Evolutionary conservation across 202 grass and related monocot genomes (phyloP).

Genomic region (Schoenoplectus tabernaemontani): DNA sequence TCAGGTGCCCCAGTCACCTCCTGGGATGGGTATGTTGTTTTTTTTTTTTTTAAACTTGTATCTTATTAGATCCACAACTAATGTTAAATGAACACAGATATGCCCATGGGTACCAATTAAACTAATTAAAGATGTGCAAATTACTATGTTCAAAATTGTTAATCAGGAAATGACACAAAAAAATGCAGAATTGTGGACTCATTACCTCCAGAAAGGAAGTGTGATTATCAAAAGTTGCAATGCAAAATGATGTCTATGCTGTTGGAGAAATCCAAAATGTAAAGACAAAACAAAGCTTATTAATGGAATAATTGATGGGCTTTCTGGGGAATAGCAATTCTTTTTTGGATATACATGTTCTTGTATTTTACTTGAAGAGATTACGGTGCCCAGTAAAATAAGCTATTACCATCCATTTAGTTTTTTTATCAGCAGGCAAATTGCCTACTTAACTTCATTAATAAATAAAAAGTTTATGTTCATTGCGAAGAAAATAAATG

Average conservation of each 20-base stretch:
- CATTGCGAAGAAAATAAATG: too few species aligned
- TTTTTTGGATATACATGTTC: not conserved
- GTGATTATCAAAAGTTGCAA: not conserved
- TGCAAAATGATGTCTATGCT: not conserved
- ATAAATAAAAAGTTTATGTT: too few species aligned
- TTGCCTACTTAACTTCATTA: too few species aligned
- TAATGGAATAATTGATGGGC: not conserved
- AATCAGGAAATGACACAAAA: not conserved
- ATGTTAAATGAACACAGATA: not conserved
- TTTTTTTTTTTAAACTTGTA: not conserved
- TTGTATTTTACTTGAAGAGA: not conserved
- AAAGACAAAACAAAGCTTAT: not conserved
- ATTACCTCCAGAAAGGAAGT: not conserved
- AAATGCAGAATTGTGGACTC: not conserved
- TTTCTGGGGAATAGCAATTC: not conserved
- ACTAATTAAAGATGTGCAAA: not conserved
- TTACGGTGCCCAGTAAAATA: not conserved
- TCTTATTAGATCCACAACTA: not conserved
- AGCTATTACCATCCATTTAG: not conserved
- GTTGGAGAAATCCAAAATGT: not conserved
- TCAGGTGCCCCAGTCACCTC: slow-evolving; percentile 87
- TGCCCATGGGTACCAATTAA: not conserved
- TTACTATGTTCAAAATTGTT: not conserved
- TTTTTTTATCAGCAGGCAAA: too few species aligned
- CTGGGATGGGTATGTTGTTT: slow-evolving; percentile 75